A percentile compares a stretch with the other conserved stretches of the same genome.
Conservation (phyloP, 1,284 basidiomycete species). For the Wallemia ichthyophaga region DNA sequence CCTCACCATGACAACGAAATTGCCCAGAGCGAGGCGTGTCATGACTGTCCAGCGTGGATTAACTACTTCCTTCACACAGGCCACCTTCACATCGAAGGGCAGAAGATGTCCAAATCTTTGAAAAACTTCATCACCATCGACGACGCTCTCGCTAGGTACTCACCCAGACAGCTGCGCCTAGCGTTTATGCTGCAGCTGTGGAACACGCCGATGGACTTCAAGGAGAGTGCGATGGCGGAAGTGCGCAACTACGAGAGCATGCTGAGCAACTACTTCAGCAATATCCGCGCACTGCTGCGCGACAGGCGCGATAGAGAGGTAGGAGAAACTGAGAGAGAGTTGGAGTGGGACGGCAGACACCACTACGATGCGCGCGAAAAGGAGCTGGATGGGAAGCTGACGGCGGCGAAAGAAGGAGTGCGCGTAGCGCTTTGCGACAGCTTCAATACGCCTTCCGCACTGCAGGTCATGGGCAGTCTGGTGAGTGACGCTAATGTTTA, state of each 20-base stretch:
- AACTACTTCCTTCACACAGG: slow-evolving; percentile 98
- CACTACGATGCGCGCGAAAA: slow-evolving; percentile 28
- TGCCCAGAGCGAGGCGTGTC: slow-evolving; percentile 90
- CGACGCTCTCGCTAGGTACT: slow-evolving; percentile 68
- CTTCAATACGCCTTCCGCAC: slow-evolving; percentile 72
- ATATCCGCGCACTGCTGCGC: slow-evolving; percentile 62
- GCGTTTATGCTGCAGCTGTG: slow-evolving; percentile 77
- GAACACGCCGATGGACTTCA: slow-evolving; percentile 84
- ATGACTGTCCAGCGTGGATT: slow-evolving; percentile 78
- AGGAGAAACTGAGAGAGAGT: slow-evolving; percentile 11
- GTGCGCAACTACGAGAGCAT: slow-evolving; percentile 57
- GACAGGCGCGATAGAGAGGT: slow-evolving; percentile 19
- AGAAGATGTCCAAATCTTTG: slow-evolving; percentile 97
- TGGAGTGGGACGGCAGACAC: slow-evolving; percentile 17
- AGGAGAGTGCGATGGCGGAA: slow-evolving; percentile 54
- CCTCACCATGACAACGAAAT: slow-evolving; percentile 99
- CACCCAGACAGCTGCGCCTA: slow-evolving; percentile 69
- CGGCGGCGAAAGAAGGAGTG: slow-evolving; percentile 47
- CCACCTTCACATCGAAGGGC: slow-evolving; percentile 88
- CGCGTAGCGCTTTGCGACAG: slow-evolving; percentile 81
- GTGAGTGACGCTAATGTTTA: slow-evolving; percentile 75
- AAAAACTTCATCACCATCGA: slow-evolving; percentile 99
- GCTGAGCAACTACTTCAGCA: slow-evolving; percentile 86
- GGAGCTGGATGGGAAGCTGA: slow-evolving; percentile 36
- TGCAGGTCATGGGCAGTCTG: slow-evolving; percentile 47